Evolutionary conservation across 345 rosid species (phyloP), one percentile per base, ranked within the genome.

Genomic region (Crucihimalaya himalaica): DNA sequence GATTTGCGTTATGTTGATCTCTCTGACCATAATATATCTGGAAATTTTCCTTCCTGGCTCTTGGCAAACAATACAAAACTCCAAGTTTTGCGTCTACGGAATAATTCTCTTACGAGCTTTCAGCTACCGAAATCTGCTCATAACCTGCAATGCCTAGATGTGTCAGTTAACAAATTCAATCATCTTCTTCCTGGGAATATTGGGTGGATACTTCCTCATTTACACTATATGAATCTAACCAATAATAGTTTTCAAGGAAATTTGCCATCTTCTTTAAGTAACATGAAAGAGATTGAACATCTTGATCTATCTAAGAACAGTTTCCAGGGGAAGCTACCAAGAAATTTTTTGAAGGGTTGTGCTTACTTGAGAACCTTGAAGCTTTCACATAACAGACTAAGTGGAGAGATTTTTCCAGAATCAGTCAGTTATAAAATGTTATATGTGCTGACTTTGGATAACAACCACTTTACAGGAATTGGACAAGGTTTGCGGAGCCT

Each of bases 361-460:
- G n/a, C 6, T 16, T 6, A 3, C 4, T 5, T 45, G 10, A 2
- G 0, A 1, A n/a, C 0, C 11, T 45, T 45, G 50, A 45, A 45
- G 20, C 3, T 45, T 0, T 45, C 50, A 45, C 20, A 45, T 7
- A 45, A 45, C 50, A 45, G 16, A 45, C 50, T 45, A 16, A 45
- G 50, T 45, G 50, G 50, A 6, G 20, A 45, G 50, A 2, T 45
- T 5, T 50, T 21, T 0, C 8, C 13, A 2, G 29, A 21, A 21
- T 21, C 16, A 21, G 2, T 9, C 2, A 51, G 23, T 16, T 51
- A 21, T 0, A 11, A 0, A 0, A 0, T 5, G 0, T 0, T 1
- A n/a, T n/a, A n/a, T n/a, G n/a, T n/a, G n/a, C 0, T 51, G 16
- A 12, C 0, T 13, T 27, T 54, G 20, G 37, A 54, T 28, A 54